Base-by-base conservation (phyloP, 2,329 filamentous ascomycete genomes). In the Cercospora brassicicola region DNA sequence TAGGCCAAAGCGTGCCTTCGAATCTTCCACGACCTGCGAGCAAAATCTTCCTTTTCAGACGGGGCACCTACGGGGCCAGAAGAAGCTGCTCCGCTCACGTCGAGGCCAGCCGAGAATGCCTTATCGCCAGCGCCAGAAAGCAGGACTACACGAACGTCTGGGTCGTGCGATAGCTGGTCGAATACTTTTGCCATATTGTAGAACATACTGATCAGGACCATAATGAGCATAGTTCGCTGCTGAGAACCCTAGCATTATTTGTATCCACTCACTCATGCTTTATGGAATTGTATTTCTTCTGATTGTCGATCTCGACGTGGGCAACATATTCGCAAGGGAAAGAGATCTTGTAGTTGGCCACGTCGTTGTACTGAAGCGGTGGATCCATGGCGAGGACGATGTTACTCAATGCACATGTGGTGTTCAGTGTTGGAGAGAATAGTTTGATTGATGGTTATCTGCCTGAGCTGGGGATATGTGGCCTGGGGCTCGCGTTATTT, bases 51-150 rank as follows among this genome's bases (percentile, higher is more conserved):
- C 11, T n/a, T 59, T n/a, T 64, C 48, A 3, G 30, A 42, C 5
- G 67, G 51, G 8, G 67, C 31, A 4, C 64, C 66, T 18, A 71
- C 57, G 0, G 69, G 63, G 8, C 71, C 67, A 9, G 61, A 59
- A 13, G 61, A 48, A 15, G 62, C 67, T 20, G 68, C 68, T 63
- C 75, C 76, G 63, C 76, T 74, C 62, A 73, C 71, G 78, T 97
- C 94, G 20, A 97, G 83, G 0, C 94, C 94, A 0, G 92, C 85
- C 2, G 91, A 94, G 82, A 97, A 97, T 31, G 48, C 48, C 3
- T 92, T 88, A 53, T 92, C 88, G 33, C 94, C 94, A 18, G 91
- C 90, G 62, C 92, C 93, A 28, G 91, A 92, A 73, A 97, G 84
- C 68, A 97, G 81, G 65, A 97, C 86, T 70, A 87, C 88, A 70